Base-by-base conservation (phyloP, 352 stramenopile species). In the Globisporangium nodosum region DNA sequence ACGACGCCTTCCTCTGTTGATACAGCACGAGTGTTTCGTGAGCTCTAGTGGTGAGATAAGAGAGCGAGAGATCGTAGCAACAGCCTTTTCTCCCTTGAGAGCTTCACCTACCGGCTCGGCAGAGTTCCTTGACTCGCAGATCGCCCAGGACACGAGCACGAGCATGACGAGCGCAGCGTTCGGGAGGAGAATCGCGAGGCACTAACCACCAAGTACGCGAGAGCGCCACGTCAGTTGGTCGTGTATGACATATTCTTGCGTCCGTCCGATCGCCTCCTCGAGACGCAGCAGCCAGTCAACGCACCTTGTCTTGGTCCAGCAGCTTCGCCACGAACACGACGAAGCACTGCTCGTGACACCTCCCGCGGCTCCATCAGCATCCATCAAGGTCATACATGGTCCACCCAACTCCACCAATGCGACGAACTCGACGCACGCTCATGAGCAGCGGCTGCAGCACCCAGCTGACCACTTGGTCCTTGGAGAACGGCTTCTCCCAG, bases 401-500 rank as follows among this genome's bases (percentile, higher is more conserved):
- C 8, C 9, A 39, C 9, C 33, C 33, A 39, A 39, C 33, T 15
- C 11, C 35, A 3, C 11, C 35, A 42, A 42, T 9, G 11, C 12
- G 35, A 53, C 12, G 4, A 45, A 37, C 12, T 35, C 4, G 15
- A 56, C 75, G 50, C 70, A 94, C 85, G 24, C 66, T 74, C 54
- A 90, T 84, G 54, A 92, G 64, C 49, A 85, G 50, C 18, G 86
- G 74, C 55, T 96, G 79, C 33, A 90, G 63, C 31, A 89, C 49
- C 85, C 82, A 96, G 57, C 85, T 92, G 42, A 60, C 37, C 21
- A 65, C 47, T 37, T 59, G 60, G 31, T 65, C 60, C 27, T 74
- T 66, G 8, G 85, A 94, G 60, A 91, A 88, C n/a, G 86, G 86
- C 52, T 76, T 76, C 47, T 92, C 62, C 54, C 93, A 90, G 30